Conservation (phyloP, 768 basidiomycete species). For the Tylopilus sp. region DNA sequence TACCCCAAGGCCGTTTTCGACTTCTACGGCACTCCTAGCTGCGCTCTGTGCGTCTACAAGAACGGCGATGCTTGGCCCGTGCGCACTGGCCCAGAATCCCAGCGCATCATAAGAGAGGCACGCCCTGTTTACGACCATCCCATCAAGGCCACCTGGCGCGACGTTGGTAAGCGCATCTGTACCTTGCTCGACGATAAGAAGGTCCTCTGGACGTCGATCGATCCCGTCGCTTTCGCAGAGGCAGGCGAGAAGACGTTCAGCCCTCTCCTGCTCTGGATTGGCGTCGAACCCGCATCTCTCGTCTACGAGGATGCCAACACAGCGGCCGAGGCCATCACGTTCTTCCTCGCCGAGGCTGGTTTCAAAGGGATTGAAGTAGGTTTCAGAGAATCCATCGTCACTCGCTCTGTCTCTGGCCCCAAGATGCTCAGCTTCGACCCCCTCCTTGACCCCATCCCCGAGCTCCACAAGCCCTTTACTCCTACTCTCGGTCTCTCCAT, state of each 20-base stretch:
- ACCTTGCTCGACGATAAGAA: neutral
- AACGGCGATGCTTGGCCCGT: neutral
- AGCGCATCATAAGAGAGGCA: neutral
- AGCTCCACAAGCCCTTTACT: neutral
- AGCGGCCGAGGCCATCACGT: neutral
- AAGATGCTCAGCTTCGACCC: neutral
- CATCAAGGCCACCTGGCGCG: neutral
- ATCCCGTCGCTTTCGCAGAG: neutral
- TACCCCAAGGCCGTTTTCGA: neutral
- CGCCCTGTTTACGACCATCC: neutral
- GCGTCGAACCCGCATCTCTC: neutral
- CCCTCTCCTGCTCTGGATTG: neutral
- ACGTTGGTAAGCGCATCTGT: neutral
- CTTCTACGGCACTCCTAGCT: neutral
- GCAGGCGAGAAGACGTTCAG: neutral
- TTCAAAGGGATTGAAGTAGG: neutral
- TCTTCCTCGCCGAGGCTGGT: neutral
- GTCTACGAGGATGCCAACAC: neutral
- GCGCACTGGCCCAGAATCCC: neutral
- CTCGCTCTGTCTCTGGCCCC: neutral
- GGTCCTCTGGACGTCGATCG: neutral
- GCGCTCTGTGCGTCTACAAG: neutral
- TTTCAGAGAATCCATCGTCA: neutral
- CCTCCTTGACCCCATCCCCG: neutral
- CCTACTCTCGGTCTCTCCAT: neutral